Base-by-base conservation (phyloP, 805 yeast species). In the Candida germanica region DNA sequence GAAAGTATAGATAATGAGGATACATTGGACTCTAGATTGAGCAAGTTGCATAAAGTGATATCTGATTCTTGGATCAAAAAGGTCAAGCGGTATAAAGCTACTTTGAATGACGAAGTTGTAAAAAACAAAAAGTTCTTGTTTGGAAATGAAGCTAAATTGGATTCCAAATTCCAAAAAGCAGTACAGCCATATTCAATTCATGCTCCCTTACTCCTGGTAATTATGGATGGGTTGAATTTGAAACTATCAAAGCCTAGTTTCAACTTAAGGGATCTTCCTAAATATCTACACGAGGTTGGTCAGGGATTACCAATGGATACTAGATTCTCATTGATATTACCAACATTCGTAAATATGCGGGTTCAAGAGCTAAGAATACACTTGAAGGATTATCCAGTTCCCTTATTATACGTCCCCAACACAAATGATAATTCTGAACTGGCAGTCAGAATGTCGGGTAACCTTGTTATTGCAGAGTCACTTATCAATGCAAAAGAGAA, bases 351-450 rank as follows among this genome's bases (percentile, higher is more conserved):
- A 10, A 75, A 80, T 36, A 61, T 85, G 33, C 66, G 61, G 11
- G 64, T 85, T 25, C 60, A 64, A 3, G 94, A 87, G 49, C 53
- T 80, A 9, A 62, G 93, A 40, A 70, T 79, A 48, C 91, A 85
- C 53, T 48, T 89, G 41, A 66, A 93, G 36, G 98, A 89, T 51
- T 87, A 83, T 51, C 97, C 97, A 0, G 51, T 91, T 11, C 97
- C 98, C 0, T 60, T 89, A 33, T 56, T 86, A 6, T 79, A 79
- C 44, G 75, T 89, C 43, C 96, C 96, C 0, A 59, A 66, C 10
- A 59, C 61, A 3, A 39, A 22, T 34, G 19, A 23, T 3, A 17
- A 19, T 5, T 6, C 29, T 11, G n/a, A 11, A 16, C n/a, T 31
- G 13, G 32, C 39, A 8, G 51, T 65, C 9, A 33, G 19, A 38